Base-by-base conservation (phyloP, 169 alveolate species). In the Cryptosporidium baileyi region DNA sequence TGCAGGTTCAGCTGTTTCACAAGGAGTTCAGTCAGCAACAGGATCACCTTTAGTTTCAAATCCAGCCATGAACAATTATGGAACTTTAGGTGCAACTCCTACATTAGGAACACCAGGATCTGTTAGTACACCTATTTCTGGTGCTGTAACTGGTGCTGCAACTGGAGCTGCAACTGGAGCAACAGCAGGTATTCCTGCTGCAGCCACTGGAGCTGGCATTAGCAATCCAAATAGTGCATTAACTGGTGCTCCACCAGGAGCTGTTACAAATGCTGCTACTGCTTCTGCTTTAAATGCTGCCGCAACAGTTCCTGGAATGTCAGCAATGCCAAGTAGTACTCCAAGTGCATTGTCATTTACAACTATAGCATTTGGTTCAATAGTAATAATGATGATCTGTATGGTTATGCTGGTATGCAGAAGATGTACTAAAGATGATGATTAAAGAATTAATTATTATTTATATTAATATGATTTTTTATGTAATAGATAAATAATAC, bases 321-420 rank as follows among this genome's bases (percentile, higher is more conserved):
- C 59, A 3, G 11, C 59, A 47, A 6, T 47, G 15, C 63, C 63
- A 17, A 34, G 52, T 19, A 62, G 52, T 45, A 34, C 81, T 13
- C 81, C 81, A 6, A 65, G 81, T 34, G 81, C 65, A 19, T 26
- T 57, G 11, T 74, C 85, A 15, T 74, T 74, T 60, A 54, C 85
- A 17, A 57, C 67, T 6, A 74, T 74, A 52, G 45, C 74, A 54
- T 74, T 74, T 51, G 65, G 65, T 34, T 19, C 9, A 7, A 17
- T 74, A 8, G 85, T 74, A 5, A 34, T 45, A 40, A 74, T 74
- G 85, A 54, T 74, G 67, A 74, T 74, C 30, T 74, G 85, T 74
- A 74, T 74, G 85, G 67, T 74, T 28, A 74, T 74, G 85, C 43
- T 74, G 4, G 38, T 74, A 41, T 74, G 85, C 15, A 74, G 85